These are phyloP conservation scores for Cystofilobasidium bisporidii DNA, from an alignment of 768 basidiomycete species.

Conservation along the genomic window DNA sequence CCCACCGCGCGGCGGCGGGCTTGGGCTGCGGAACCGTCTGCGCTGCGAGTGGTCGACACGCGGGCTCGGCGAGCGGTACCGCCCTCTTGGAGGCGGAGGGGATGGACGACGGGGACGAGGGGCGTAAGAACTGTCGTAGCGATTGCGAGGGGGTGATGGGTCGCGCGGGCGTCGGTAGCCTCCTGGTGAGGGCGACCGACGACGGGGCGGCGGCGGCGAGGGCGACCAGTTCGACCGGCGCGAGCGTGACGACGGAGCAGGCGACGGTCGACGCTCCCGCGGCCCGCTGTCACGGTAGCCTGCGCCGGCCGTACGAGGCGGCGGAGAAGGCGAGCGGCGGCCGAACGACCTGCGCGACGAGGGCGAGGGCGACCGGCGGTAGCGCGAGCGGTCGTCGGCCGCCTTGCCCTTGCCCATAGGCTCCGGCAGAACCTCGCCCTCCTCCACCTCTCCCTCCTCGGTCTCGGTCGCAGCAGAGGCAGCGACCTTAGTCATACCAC, in stretches of 20 bases:
- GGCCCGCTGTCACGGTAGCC: not conserved
- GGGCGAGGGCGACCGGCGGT: not conserved
- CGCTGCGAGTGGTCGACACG: not conserved
- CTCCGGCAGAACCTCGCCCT: slow-evolving; percentile 6
- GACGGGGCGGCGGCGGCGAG: slow-evolving; percentile 9
- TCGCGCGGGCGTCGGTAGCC: not conserved
- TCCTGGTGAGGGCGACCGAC: not conserved
- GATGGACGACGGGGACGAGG: not conserved
- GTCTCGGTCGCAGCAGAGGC: not conserved
- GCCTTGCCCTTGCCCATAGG: not conserved
- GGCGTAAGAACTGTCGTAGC: not conserved
- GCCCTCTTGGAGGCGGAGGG: not conserved
- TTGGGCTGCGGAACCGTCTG: not conserved
- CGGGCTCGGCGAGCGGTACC: slow-evolving; percentile 1
- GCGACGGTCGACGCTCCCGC: slow-evolving; percentile 4
- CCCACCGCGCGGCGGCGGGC: not conserved
- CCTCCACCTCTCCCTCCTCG: slow-evolving; percentile 7
- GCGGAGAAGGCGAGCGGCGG: slow-evolving; percentile 5
- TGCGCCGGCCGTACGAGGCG: not conserved
- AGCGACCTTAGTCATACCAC: too few relatives aligned
- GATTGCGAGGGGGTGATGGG: not conserved
- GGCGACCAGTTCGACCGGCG: slow-evolving; percentile 1
- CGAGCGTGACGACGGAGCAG: not conserved
- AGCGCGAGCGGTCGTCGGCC: not conserved
- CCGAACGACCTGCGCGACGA: not conserved